Evolutionary conservation across 495 filamentous ascomycete species (phyloP), one percentile per base, ranked within the genome.

Genomic region (Aspergillus ostianus): DNA sequence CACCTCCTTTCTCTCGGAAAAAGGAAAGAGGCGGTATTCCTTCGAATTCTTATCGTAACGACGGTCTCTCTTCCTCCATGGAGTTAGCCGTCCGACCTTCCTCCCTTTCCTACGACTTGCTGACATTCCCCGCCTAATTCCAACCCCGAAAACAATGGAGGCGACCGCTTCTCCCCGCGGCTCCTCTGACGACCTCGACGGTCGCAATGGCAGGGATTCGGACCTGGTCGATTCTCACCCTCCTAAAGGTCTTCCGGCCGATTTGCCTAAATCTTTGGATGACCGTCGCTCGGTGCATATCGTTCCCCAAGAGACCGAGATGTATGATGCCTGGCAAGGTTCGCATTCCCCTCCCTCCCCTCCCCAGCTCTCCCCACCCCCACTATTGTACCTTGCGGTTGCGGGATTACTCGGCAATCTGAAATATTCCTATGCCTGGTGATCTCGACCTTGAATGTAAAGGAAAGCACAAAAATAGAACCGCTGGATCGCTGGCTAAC

Each of bases 241-340:
- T 44, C 76, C 71, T 20, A 77, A 84, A 51, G 62, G 79, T 62
- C 85, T 98, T 50, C 94, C 94, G 45, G 81, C 83, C 63, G 95
- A 98, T 71, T 83, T 98, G 23, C 94, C 94, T 6, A 91, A 85
- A 64, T 93, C 92, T 49, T 81, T 98, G 58, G 89, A 98, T 66
- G 95, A 98, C 75, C 83, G 93, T 55, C 85, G 87, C 70, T 84
- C 81, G 56, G 81, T 89, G 26, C 83, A 82, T 8, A 70, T 73
- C 6, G 78, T 80, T 56, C 78, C 74, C 36, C 77, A 73, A 50
- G 93, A 97, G 79, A 96, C 92, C 23, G 93, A 98, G 82, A 90
- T 97, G 79, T 98, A 98, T 71, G 94, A 98, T 83, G 95, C 90
- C 59, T 98, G 94, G 94, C 92, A 97, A 87, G 93, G 93, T 97